Evolutionary conservation across 2,329 filamentous ascomycete species (phyloP).

Genomic region (Paecilomyces dactylethromorphus): DNA sequence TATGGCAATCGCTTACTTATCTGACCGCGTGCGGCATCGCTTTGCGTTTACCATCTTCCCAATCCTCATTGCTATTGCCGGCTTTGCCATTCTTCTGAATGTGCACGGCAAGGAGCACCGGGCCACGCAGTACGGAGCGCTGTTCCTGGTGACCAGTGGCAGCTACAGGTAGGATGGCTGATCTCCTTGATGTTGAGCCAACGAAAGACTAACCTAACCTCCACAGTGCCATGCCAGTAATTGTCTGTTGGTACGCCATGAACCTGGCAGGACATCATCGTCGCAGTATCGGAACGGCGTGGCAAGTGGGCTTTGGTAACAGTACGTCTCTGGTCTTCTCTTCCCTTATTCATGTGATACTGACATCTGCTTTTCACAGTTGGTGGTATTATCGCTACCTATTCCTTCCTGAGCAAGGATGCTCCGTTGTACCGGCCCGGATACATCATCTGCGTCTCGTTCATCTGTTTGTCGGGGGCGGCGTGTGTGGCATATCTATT

Average conservation of each 20-base stretch:
- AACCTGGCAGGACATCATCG: conserved; percentile 69
- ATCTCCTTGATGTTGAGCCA: neutral
- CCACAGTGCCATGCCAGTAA: conserved; percentile 75
- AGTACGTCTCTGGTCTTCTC: conserved; percentile 17
- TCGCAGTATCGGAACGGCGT: conserved; percentile 63
- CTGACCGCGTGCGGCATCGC: conserved; percentile 66
- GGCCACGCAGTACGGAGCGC: conserved; percentile 64
- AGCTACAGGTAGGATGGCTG: conserved; percentile 48
- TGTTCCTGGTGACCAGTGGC: conserved; percentile 77
- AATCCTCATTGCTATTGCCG: conserved; percentile 62
- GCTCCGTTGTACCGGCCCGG: conserved; percentile 63
- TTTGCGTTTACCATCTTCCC: conserved; percentile 66
- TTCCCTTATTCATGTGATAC: neutral
- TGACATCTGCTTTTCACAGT: conserved; percentile 32
- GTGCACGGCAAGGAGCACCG: conserved; percentile 57
- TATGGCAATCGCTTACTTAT: conserved; percentile 65
- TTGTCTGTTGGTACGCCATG: conserved; percentile 79
- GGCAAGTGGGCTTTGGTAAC: conserved; percentile 74
- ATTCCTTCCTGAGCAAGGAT: conserved; percentile 60
- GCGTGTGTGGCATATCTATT: conserved; percentile 35
- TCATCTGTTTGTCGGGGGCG: conserved; percentile 61
- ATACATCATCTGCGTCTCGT: conserved; percentile 70
- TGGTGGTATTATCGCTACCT: conserved; percentile 72
- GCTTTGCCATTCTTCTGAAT: conserved; percentile 67
- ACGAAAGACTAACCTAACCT: neutral